Evolutionary conservation across 306 rosid species (phyloP), one percentile per base, ranked within the genome.

Genomic region (Phaseolus lunatus): DNA sequence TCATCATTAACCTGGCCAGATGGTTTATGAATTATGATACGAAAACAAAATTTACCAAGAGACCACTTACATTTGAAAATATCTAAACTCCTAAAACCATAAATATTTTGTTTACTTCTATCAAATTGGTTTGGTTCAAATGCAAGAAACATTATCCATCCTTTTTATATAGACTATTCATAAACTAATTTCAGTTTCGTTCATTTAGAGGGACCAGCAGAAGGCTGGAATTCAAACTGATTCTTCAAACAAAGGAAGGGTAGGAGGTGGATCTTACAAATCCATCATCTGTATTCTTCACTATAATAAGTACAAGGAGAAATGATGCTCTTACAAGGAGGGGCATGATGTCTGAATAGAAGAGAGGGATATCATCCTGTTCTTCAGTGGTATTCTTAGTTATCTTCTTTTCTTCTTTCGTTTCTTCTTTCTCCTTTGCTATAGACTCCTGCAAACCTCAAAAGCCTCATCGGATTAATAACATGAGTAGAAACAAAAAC

Each of bases 311-410:
- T 47, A 29, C 52, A 8, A 41, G 18, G 59, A 47, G 62, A 48
- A 65, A 71, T 9, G 35, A 56, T 44, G 2, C 3, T 71, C 92
- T 89, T 89, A 95, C 99, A 19, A 92, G 94, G 76, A 95, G 94
- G 12, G 97, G 99, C 97, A 95, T 87, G 71, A 88, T 64, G 73
- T 95, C 99, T 63, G 99, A 89, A 86, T 95, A 95, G 82, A 95
- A 95, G 63, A 95, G 92, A 63, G 97, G 71, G 63, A 84, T 86
- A 19, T 95, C 99, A 54, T 95, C 97, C 29, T 86, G 86, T 75
- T 84, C 97, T 45, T 67, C 61, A 72, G 72, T 7, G 23, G 66
- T 33, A 49, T 70, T 76, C 59, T 26, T 31, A 7, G 48, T 49
- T 48, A 61, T 72, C 56, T 81, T 88, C 72, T 37, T 84, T 33